Conservation (phyloP, 2,329 filamentous ascomycete species). For the Neoarthrinium moseri region DNA sequence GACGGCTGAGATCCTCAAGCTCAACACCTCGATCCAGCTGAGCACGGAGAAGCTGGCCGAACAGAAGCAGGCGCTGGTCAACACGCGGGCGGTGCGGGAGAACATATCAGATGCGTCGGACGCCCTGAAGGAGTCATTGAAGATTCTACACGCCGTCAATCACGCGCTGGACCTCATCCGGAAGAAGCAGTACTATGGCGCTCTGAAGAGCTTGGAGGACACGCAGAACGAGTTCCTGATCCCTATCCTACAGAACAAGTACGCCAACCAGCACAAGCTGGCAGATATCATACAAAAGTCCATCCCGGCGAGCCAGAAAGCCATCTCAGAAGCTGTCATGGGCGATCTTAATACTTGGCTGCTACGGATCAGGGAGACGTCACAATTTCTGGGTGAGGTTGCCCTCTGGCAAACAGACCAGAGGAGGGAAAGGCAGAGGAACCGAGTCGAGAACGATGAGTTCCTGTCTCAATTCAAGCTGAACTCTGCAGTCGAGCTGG, state of each 20-base stretch:
- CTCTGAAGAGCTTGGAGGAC: slow-evolving; percentile 90
- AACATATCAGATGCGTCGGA: slow-evolving; percentile 93
- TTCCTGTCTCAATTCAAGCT: slow-evolving; percentile 83
- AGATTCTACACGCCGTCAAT: slow-evolving; percentile 89
- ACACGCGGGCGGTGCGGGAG: slow-evolving; percentile 86
- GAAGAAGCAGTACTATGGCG: slow-evolving; percentile 94
- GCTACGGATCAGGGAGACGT: slow-evolving; percentile 90
- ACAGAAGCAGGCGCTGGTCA: slow-evolving; percentile 91
- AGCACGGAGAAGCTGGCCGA: slow-evolving; percentile 93
- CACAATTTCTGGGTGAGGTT: slow-evolving; percentile 92
- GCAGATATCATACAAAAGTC: slow-evolving; percentile 95
- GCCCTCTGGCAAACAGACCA: slow-evolving; percentile 96
- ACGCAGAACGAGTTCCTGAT: slow-evolving; percentile 91
- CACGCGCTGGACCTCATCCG: slow-evolving; percentile 88
- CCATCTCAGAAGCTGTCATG: slow-evolving; percentile 96
- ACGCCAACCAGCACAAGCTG: slow-evolving; percentile 91
- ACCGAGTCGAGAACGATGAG: slow-evolving; percentile 72
- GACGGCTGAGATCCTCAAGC: slow-evolving; percentile 84
- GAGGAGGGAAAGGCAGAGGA: slow-evolving; percentile 77
- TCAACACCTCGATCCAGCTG: slow-evolving; percentile 92
- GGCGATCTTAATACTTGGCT: slow-evolving; percentile 96
- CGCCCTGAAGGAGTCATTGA: slow-evolving; percentile 85
- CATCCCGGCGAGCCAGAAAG: slow-evolving; percentile 86
- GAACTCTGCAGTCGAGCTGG: slow-evolving; percentile 93
- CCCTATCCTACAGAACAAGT: slow-evolving; percentile 71